A percentile compares a stretch with the other conserved stretches of the same genome.
Conservation (phyloP, 2,329 filamentous ascomycete genomes). For the Aspergillus pseudoterreus region DNA sequence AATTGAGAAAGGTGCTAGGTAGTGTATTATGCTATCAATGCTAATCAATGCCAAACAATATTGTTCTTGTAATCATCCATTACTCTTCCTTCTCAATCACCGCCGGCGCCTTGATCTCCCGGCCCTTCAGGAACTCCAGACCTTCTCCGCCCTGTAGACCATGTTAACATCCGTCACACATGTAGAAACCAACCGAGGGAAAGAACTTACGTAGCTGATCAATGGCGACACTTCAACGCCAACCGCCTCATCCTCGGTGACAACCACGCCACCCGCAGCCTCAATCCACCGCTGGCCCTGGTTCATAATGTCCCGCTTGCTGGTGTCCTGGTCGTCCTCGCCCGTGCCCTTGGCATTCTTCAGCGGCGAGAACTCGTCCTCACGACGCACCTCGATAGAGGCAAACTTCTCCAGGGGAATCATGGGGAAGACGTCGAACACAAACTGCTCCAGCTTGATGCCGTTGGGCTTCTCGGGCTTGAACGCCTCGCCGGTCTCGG, state of each 20-base stretch:
- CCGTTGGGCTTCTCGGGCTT: slow-evolving; percentile 96
- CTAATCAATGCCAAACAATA: not conserved
- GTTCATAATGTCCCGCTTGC: slow-evolving; percentile 80
- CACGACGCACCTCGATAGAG: slow-evolving; percentile 90
- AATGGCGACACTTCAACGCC: slow-evolving; percentile 90
- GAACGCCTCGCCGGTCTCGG: slow-evolving; percentile 70
- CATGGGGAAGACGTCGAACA: slow-evolving; percentile 97
- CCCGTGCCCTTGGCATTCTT: slow-evolving; percentile 87
- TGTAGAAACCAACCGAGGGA: not conserved
- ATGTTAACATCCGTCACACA: slow-evolving; percentile 10
- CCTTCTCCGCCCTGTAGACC: slow-evolving; percentile 56
- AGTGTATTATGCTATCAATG: not conserved
- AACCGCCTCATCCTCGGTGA: slow-evolving; percentile 56
- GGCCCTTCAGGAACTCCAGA: slow-evolving; percentile 57
- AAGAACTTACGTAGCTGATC: slow-evolving; percentile 82
- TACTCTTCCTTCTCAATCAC: slow-evolving; percentile 59
- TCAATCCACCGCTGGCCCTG: slow-evolving; percentile 86
- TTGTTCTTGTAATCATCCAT: not conserved
- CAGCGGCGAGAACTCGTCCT: slow-evolving; percentile 96
- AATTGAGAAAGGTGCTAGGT: not conserved
- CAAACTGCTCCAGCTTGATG: slow-evolving; percentile 98
- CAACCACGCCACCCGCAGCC: slow-evolving; percentile 71
- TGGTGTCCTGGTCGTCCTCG: slow-evolving; percentile 92
- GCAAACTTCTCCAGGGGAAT: slow-evolving; percentile 84
- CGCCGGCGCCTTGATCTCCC: slow-evolving; percentile 60